phyloP scores from a whole-genome alignment of 2,329 filamentous ascomycete species.

The Geosmithia morbida region DNA sequence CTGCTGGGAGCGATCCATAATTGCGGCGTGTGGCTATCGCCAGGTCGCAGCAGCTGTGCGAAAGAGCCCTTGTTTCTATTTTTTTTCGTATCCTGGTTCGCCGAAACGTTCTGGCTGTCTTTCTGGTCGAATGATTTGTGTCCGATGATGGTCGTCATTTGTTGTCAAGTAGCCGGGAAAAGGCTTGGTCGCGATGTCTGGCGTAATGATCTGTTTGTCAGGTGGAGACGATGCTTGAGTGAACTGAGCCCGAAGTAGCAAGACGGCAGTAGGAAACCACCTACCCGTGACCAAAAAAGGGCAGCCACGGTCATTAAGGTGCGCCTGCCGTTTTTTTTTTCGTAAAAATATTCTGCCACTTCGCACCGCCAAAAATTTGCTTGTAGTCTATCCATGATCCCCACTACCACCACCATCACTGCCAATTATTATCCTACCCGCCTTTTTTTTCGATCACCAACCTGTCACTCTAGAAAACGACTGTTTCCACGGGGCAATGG shows the following conservation, averaged over 20 bases:
- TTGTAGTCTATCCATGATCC: slow-evolving; percentile 4
- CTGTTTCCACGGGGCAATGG: not conserved
- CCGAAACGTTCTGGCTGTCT: no score
- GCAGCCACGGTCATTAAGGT: not conserved
- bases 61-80: not conserved
- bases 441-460: not conserved
- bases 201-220: not conserved
- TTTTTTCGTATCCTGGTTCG: not conserved
- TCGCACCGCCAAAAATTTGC: slow-evolving; percentile 30
- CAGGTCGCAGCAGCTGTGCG: not conserved
- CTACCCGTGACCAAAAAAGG: not conserved
- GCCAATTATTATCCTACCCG: not conserved
- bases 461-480: not conserved
- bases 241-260: not conserved
- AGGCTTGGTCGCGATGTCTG: not conserved
- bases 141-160: not conserved
- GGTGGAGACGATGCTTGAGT: not conserved
- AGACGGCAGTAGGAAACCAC: not conserved
- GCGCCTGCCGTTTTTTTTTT: not conserved
- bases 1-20: slow-evolving; percentile 38
- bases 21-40: not conserved
- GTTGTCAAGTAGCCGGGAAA: not conserved
- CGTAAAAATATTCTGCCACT: slow-evolving; percentile 23
- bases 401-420: slow-evolving; percentile 3
- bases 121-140: no score